These are phyloP conservation scores for Eragrostis nindensis DNA, from an alignment of 176 grass and related monocot species.

Conservation along the genomic window DNA sequence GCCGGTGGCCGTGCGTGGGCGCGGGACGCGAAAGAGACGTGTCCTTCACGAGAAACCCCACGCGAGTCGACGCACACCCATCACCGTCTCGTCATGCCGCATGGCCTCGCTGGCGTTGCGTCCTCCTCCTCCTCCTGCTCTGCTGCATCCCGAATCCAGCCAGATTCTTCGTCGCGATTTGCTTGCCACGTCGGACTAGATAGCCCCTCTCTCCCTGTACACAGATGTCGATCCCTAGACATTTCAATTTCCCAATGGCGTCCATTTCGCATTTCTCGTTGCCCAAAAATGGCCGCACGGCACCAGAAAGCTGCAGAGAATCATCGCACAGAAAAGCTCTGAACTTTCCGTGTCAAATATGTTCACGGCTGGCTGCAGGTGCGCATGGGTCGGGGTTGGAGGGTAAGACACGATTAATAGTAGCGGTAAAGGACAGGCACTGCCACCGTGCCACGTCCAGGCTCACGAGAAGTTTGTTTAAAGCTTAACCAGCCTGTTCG, in stretches of 20 bases:
- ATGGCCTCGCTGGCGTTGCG: background rate
- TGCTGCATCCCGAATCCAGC: background rate
- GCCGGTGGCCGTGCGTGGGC: background rate
- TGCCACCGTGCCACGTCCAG: slow-evolving; percentile 24
- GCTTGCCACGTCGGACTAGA: background rate
- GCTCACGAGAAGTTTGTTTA: background rate
- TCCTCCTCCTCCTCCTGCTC: background rate
- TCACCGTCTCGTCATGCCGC: background rate
- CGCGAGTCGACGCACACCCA: background rate
- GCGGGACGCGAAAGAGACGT: background rate
- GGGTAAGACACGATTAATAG: slow-evolving; percentile 17
- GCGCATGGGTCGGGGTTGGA: slow-evolving; percentile 7
- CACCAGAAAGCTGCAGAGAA: background rate
- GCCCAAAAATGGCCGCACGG: background rate
- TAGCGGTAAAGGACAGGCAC: background rate
- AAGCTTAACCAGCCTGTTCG: slow-evolving; percentile 6
- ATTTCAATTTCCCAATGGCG: background rate
- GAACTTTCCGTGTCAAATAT: slow-evolving; percentile 20
- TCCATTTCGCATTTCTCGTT: background rate
- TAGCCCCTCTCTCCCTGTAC: no score
- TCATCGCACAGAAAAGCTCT: background rate
- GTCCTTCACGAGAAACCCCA: background rate
- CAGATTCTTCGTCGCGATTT: background rate
- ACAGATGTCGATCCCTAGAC: no score
- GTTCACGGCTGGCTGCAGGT: background rate